Evolutionary conservation across 2,329 filamentous ascomycete species (phyloP).

Genomic region (Fusarium marasasianum): DNA sequence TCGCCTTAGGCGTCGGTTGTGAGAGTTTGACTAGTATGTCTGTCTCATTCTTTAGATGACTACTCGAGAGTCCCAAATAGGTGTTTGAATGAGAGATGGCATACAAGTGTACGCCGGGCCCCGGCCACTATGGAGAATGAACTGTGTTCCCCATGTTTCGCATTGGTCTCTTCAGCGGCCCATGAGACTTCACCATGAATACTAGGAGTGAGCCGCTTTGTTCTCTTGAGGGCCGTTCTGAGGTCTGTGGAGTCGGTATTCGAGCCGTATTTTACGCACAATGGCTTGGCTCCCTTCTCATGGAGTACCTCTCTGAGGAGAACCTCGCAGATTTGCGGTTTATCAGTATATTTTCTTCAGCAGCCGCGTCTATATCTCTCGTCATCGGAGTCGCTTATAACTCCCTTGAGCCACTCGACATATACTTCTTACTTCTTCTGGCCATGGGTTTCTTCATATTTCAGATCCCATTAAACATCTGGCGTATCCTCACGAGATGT

Average conservation of each 20-base stretch:
- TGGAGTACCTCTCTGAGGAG: slow-evolving; percentile 45
- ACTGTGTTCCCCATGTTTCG: background rate
- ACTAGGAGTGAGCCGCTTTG: slow-evolving; percentile 30
- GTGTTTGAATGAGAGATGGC: background rate
- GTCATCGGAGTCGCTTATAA: slow-evolving; percentile 38
- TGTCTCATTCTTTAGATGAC: background rate
- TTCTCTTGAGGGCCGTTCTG: slow-evolving; percentile 39
- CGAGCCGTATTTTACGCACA: slow-evolving; percentile 49
- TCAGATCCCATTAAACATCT: slow-evolving; percentile 47
- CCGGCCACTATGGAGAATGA: background rate
- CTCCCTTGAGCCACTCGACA: slow-evolving; percentile 43
- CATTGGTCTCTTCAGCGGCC: background rate
- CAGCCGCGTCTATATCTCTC: slow-evolving; percentile 41
- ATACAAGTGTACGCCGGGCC: slow-evolving; percentile 38
- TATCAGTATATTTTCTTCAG: slow-evolving; percentile 47
- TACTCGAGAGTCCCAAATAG: background rate
- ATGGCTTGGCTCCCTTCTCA: slow-evolving; percentile 48
- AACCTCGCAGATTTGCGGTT: slow-evolving; percentile 44
- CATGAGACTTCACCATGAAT: background rate
- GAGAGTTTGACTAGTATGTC: slow-evolving; percentile 1
- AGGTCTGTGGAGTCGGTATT: slow-evolving; percentile 50
- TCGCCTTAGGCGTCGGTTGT: slow-evolving; percentile 9
- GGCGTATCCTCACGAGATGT: slow-evolving; percentile 46
- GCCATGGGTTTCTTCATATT: slow-evolving; percentile 46
- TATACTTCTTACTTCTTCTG: slow-evolving; percentile 47